Percentiles rank a stretch among this genome's conserved stretches.
Conservation (phyloP, 768 basidiomycete species). For the Candolleomyces aberdarensis region DNA sequence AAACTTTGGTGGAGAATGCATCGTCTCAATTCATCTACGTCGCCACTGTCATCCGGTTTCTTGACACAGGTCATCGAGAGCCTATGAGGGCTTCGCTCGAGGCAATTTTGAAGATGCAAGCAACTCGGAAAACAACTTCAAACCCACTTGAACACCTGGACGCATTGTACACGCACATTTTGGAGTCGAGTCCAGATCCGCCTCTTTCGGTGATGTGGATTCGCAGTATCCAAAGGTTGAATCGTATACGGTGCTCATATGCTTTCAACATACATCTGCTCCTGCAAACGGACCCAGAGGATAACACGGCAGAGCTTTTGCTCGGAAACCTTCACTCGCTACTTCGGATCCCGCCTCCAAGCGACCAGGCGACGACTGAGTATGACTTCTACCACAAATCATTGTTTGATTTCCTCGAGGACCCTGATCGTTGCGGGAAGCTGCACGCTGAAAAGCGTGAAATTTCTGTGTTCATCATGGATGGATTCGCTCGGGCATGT, state of each 20-base stretch:
- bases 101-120: background rate
- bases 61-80: background rate
- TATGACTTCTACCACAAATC: background rate
- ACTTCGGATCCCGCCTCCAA: background rate
- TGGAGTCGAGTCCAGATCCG: background rate
- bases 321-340: background rate
- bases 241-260: too few species aligned
- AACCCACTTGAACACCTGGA: background rate
- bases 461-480: too few species aligned
- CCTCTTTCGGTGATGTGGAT: background rate
- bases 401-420: background rate
- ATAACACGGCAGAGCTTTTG: background rate
- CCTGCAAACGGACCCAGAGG: too few species aligned
- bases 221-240: background rate
- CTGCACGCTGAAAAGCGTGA: background rate
- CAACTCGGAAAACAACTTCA: background rate
- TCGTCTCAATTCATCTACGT: background rate
- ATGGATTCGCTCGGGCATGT: too few species aligned
- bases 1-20: background rate
- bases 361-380: background rate
- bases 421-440: background rate
- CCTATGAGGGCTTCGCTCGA: background rate
- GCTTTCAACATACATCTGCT: too few species aligned
- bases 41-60: background rate
- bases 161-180: background rate